Evolutionary conservation across 495 filamentous ascomycete genomes (phyloP), one percentile per base, ranked within the genome.

Genomic region (Hypoxylon lenormandii): DNA sequence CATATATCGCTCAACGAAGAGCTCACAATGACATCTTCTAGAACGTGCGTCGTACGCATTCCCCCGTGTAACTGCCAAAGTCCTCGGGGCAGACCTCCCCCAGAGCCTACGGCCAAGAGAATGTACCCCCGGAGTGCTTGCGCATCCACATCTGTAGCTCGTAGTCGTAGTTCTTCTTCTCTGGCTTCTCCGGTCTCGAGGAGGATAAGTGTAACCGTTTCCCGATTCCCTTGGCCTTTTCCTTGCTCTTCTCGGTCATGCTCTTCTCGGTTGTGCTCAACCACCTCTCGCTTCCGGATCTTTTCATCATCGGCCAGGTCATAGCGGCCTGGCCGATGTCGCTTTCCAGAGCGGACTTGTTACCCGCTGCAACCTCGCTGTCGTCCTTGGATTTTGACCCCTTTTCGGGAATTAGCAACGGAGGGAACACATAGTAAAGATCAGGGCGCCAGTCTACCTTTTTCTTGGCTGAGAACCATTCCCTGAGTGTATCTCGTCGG

Each of bases 91-190:
- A 33, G 10, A 7, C 3, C 6, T 33, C 30, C 10, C 6, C 10
- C 6, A 33, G 30, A 33, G 30, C 1, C 30, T 33, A 11, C 10
- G 23, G 5, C 5, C 2, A 5, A 26, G 23, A 33, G 10, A 71
- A 3, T 5, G 58, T 60, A 15, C 69, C 69, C 0, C 63, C 63
- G 8, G 69, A 72, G 23, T 72, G 52, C 7, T 72, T 51, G 7
- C 64, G 52, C 36, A 72, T 50, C 69, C 69, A 72, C 54, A 36
- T 72, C 69, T 47, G 63, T 68, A 38, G n/a, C n/a, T n/a, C n/a
- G n/a, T n/a, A n/a, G n/a, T n/a, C n/a, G n/a, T 72, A 58, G 37
- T 56, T 63, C 42, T 53, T 47, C 19, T 40, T 57, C 28, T n/a
- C n/a, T n/a, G n/a, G n/a, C n/a, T n/a, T n/a, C n/a, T n/a, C n/a